Evolutionary conservation across 805 yeast species (phyloP).

Genomic region (Cyberlindnera maritima): DNA sequence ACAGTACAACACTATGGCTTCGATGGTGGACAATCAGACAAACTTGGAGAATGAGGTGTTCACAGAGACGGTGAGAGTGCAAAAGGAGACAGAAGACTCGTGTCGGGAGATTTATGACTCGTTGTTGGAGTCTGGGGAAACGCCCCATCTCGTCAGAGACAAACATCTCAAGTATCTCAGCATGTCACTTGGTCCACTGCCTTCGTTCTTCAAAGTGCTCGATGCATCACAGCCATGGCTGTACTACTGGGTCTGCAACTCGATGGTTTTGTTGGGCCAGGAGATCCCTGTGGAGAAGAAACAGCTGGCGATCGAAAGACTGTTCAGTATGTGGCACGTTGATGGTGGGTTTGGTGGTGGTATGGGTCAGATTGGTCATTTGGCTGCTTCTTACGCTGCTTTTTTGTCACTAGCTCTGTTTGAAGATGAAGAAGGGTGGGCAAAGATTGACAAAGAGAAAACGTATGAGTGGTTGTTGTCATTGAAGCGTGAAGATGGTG

Average conservation of each 20-base stretch:
- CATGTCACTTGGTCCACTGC: constrained; percentile 22
- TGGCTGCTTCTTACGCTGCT: constrained; percentile 82
- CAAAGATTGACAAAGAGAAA: constrained; percentile 40
- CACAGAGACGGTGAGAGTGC: constrained; percentile 37
- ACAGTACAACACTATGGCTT: constrained; percentile 17
- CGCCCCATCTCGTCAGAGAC: constrained; percentile 14
- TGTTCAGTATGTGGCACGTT: constrained; percentile 30
- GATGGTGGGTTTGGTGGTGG: constrained; percentile 88
- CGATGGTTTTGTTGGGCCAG: constrained; percentile 40
- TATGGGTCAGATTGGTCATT: constrained; percentile 72
- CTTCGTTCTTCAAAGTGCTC: constrained; percentile 36
- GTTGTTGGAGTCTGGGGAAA: constrained; percentile 17
- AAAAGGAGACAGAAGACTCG: constrained; percentile 31
- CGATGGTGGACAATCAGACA: constrained; percentile 15
- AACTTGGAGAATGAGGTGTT: constrained; percentile 28
- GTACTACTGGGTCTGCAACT: constrained; percentile 76
- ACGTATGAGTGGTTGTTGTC: constrained; percentile 63
- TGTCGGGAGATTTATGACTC: constrained; percentile 33
- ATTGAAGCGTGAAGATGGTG: constrained; percentile 68
- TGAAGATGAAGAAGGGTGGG: constrained; percentile 43
- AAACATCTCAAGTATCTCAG: constrained; percentile 21
- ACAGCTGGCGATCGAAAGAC: constrained; percentile 29
- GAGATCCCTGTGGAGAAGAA: constrained; percentile 27
- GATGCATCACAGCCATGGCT: constrained; percentile 96
- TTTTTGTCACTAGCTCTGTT: constrained; percentile 57